Conservation (phyloP, 2,329 filamentous ascomycete species). For the Aureobasidium sp. region DNA sequence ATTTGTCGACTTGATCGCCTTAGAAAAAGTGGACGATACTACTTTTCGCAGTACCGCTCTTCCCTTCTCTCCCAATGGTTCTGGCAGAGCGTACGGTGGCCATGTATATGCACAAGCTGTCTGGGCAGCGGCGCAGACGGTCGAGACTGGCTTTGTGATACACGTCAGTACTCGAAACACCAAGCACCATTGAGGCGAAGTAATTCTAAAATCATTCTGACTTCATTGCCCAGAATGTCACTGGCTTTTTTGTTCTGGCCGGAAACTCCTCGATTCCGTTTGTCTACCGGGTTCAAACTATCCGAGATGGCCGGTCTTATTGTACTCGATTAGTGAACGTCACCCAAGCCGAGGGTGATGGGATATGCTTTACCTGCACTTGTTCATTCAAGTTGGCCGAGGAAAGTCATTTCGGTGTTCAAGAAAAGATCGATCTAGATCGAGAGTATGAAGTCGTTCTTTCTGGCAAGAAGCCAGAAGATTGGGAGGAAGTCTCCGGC, state of each 20-base stretch:
- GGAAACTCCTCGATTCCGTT: slow-evolving; percentile 44
- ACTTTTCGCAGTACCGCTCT: slow-evolving; percentile 36
- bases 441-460: slow-evolving; percentile 31
- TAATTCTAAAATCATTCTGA: slow-evolving; percentile 15
- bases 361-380: slow-evolving; percentile 46
- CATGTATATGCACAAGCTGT: slow-evolving; percentile 53
- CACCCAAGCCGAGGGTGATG: slow-evolving; percentile 39
- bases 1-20: slow-evolving; percentile 35
- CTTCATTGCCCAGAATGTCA: slow-evolving; percentile 38
- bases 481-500: slow-evolving; percentile 29
- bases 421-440: slow-evolving; percentile 32
- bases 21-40: slow-evolving; percentile 35
- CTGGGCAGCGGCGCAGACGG: slow-evolving; percentile 50
- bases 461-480: slow-evolving; percentile 26
- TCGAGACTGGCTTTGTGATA: slow-evolving; percentile 43
- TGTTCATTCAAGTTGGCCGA: slow-evolving; percentile 47
- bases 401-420: slow-evolving; percentile 26
- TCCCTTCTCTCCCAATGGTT: slow-evolving; percentile 38
- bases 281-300: slow-evolving; percentile 44
- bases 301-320: slow-evolving; percentile 47
- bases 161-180: slow-evolving; percentile 36
- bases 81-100: slow-evolving; percentile 45
- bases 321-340: slow-evolving; percentile 47
- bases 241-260: slow-evolving; percentile 46
- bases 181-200: slow-evolving; percentile 1